Evolutionary conservation across 176 grass and related monocot species (phyloP).

Genomic region (Otatea glauca): DNA sequence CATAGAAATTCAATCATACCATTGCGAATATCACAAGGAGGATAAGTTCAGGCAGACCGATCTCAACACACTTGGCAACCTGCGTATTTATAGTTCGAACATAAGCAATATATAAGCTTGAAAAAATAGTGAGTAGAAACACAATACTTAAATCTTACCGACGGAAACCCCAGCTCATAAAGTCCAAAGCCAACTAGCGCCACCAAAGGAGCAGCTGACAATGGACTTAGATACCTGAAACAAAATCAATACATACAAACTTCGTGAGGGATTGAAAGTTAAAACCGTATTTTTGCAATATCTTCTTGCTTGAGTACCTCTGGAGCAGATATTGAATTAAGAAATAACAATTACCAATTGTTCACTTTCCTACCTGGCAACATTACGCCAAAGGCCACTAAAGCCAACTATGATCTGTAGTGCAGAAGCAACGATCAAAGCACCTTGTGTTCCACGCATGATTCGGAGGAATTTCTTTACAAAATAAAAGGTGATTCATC

Average conservation of each 20-base stretch:
- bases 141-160: conserved; percentile 54
- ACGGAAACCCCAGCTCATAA: conserved; percentile 96
- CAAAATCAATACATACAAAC: conserved; percentile 27
- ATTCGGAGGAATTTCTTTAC: conserved; percentile 89
- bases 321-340: background rate
- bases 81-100: conserved; percentile 47
- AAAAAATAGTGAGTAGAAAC: conserved; percentile 30
- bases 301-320: conserved; percentile 14
- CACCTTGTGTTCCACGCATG: conserved; percentile 97
- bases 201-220: conserved; percentile 88
- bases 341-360: conserved; percentile 16
- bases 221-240: conserved; percentile 88
- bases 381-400: conserved; percentile 97
- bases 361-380: conserved; percentile 69
- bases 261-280: conserved; percentile 9
- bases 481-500: conserved; percentile 38
- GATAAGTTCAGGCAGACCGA: conserved; percentile 92
- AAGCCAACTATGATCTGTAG: conserved; percentile 97
- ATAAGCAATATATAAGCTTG: conserved; percentile 25
- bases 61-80: conserved; percentile 98
- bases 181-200: conserved; percentile 84
- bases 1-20: conserved; percentile 49
- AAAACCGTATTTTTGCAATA: background rate
- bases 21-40: conserved; percentile 85
- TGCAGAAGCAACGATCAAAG: conserved; percentile 90